Evolutionary conservation across 305 asterid species (phyloP), one percentile per base, ranked within the genome.

Genomic region (Striga hermonthica): DNA sequence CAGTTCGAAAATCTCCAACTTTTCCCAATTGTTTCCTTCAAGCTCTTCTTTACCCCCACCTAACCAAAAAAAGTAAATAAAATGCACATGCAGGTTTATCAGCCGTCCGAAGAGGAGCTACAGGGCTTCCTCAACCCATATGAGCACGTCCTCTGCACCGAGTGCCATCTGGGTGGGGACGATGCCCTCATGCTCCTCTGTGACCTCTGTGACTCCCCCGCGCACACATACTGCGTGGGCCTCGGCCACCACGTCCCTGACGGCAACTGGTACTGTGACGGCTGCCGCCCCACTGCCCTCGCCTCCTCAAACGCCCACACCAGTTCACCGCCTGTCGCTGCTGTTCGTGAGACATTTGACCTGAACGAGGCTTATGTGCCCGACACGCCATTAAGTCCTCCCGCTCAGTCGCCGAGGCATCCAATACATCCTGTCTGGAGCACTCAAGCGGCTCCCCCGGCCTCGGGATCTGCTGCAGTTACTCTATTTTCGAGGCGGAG

Each of bases 61-160:
- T 47, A 47, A 47, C 13, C 52, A 10, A 12, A 47, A n/a, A 4
- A 14, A 11, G 1, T 11, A 47, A 47, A 48, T 10, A 9, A 61
- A 35, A 4, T 72, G 8, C 31, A 22, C 31, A 22, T 2, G 16
- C 86, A 91, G 98, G 97, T 91, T 66, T 91, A 91, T 83, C 96
- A 91, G 81, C 97, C 98, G 65, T 85, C 97, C 57, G 97, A 91
- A 76, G 98, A 91, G 78, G 98, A 91, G 81, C 95, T 91, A 57
- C 72, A 90, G 79, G 91, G 95, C 70, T 89, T 77, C 68, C 85
- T 91, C 40, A 95, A 89, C 78, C 98, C 95, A 38, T 87, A 91
- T 22, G 95, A 89, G 78, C 84, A 75, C 76, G 90, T 91, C 35
- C 77, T 84, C 61, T 91, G 97, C 58, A 85, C 88, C 0, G 98